These are phyloP conservation scores for Phaeosphaeriaceae sp. DNA, from an alignment of 2,329 filamentous ascomycete genomes.

Conservation along the genomic window DNA sequence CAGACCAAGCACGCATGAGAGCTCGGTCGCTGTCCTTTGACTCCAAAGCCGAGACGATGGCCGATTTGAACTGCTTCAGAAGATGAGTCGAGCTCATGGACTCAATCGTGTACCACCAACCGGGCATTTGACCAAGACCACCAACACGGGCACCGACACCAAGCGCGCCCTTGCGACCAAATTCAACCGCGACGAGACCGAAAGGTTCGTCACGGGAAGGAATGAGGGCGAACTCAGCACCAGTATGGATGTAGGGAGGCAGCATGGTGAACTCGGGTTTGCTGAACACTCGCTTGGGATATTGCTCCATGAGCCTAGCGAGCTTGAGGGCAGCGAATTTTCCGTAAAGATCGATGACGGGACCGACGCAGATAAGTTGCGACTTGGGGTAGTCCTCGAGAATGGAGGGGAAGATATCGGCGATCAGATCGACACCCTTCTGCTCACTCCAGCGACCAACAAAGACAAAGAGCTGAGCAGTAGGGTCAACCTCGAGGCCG, in stretches of 20 bases:
- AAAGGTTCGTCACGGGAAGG: not conserved
- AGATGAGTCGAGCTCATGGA: slow-evolving; percentile 1
- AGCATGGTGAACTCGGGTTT: not conserved
- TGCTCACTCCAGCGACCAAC: slow-evolving; percentile 1
- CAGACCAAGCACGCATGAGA: slow-evolving; percentile 1
- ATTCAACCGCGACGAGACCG: not conserved
- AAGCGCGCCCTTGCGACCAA: not conserved
- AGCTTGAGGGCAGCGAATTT: slow-evolving; percentile 1
- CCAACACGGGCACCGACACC: not conserved
- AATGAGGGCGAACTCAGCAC: not conserved
- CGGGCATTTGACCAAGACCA: slow-evolving; percentile 1
- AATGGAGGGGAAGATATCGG: not conserved
- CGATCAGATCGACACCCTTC: slow-evolving; percentile 1
- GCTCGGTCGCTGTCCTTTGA: not conserved
- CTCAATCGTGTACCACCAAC: not conserved
- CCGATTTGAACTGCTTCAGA: not conserved
- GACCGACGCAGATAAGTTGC: not conserved
- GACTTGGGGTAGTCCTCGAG: not conserved
- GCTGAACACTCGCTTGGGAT: not conserved
- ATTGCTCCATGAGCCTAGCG: not conserved
- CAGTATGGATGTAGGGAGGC: not conserved
- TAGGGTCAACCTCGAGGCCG: not conserved
- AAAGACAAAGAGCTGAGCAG: not conserved
- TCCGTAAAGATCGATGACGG: not conserved
- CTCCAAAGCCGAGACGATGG: not conserved